Percentiles rank a stretch among this genome's conserved stretches.
phyloP scores from a whole-genome alignment of 148 eudicot genomes.

The Persicaria tinctoria region DNA sequence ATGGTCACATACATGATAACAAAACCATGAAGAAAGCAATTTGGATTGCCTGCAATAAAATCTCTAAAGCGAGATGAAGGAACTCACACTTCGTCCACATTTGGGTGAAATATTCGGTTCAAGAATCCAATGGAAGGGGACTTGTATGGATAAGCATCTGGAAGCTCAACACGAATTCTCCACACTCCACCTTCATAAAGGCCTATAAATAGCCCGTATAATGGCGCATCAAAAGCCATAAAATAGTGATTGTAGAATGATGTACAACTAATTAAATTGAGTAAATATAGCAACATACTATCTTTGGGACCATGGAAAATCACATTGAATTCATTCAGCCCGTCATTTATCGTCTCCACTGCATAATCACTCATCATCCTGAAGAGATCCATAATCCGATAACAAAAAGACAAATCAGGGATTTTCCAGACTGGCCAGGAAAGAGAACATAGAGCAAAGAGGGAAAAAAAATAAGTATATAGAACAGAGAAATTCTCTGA shows the following conservation, averaged over 20 bases:
- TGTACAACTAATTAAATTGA: neutral
- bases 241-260: neutral
- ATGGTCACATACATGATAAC: neutral
- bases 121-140: conserved; percentile 65
- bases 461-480: too few species aligned
- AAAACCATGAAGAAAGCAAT: neutral
- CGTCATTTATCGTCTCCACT: conserved; percentile 78
- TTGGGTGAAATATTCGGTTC: conserved; percentile 79
- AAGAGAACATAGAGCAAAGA: neutral
- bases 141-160: conserved; percentile 82
- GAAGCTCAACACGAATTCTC: conserved; percentile 76
- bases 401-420: neutral
- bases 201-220: conserved; percentile 28
- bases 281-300: conserved; percentile 31
- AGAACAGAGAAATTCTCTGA: too few species aligned
- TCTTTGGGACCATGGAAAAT: conserved; percentile 85
- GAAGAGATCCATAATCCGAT: neutral
- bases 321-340: conserved; percentile 65
- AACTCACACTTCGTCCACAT: conserved; percentile 73
- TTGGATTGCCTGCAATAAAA: neutral
- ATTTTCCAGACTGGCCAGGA: neutral
- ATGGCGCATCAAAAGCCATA: neutral
- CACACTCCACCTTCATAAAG: conserved; percentile 83
- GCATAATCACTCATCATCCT: conserved; percentile 89
- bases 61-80: neutral